Conservation (phyloP, 768 basidiomycete species). For the Pholiota molesta region DNA sequence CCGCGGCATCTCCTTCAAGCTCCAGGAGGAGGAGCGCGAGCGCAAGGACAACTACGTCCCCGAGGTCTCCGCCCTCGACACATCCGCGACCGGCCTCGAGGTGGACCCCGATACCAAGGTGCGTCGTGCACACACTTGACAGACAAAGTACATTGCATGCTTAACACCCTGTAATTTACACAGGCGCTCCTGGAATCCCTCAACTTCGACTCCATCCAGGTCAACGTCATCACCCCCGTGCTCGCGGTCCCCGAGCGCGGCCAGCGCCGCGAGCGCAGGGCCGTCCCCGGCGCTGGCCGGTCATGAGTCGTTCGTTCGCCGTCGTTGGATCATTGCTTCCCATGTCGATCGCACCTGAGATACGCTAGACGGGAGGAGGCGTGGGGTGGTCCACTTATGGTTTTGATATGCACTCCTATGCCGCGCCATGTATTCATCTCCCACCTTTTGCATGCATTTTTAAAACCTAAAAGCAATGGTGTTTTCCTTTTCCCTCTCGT, state of each 20-base stretch:
- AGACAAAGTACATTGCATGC: not conserved
- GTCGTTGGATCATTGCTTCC: not conserved
- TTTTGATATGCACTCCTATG: conserved; percentile 21
- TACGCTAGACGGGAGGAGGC: conserved; percentile 1
- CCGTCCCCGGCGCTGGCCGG: conserved; percentile 80
- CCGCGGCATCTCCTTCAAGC: conserved; percentile 99
- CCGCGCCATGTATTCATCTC: conserved; percentile 24
- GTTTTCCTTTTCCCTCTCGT: not conserved
- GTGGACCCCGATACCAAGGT: conserved; percentile 96
- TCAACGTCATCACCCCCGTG: conserved; percentile 69
- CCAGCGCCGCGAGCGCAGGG: conserved; percentile 74
- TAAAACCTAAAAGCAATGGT: conserved; percentile 11
- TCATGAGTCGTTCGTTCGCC: conserved; percentile 25
- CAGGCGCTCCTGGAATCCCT: conserved; percentile 88
- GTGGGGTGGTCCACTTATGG: conserved; percentile 15
- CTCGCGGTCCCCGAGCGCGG: conserved; percentile 70
- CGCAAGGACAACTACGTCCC: conserved; percentile 99
- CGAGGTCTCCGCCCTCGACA: conserved; percentile 95
- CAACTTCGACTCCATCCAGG: conserved; percentile 92
- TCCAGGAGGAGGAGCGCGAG: conserved; percentile 99
- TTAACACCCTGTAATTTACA: not conserved
- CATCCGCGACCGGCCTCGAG: conserved; percentile 70
- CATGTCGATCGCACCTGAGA: not conserved
- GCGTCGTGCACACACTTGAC: conserved; percentile 35
- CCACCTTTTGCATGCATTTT: conserved; percentile 15